Percentiles rank a stretch among this genome's conserved stretches.
Evolutionary conservation across 164 flowering plant species (phyloP).

Genomic region (Nymphaea colorata): DNA sequence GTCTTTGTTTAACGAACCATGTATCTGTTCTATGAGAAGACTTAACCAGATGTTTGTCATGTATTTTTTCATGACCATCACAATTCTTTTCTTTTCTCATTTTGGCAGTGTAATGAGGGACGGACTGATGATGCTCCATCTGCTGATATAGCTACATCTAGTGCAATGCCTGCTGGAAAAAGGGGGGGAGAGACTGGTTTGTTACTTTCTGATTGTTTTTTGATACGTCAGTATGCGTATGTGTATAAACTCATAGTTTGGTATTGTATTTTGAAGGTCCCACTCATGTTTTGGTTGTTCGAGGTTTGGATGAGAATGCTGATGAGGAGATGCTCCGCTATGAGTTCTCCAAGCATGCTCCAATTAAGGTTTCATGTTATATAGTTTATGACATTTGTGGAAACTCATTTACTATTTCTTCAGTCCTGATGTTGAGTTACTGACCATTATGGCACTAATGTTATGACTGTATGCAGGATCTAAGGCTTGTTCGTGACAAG

Average conservation of each 20-base stretch:
- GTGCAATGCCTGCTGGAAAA: constrained; percentile 40
- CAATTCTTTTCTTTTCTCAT: not conserved
- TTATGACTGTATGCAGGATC: constrained; percentile 49
- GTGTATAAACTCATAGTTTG: not conserved
- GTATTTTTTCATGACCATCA: not conserved
- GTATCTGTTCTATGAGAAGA: too few species aligned
- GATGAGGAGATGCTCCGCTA: constrained; percentile 99
- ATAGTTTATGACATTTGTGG: not conserved
- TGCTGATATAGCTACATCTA: constrained; percentile 66
- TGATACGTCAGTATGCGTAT: not conserved
- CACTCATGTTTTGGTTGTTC: constrained; percentile 92
- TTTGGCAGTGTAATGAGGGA: constrained; percentile 72
- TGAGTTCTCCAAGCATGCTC: constrained; percentile 97
- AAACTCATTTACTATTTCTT: too few species aligned
- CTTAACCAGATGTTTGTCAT: too few species aligned
- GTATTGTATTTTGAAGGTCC: constrained; percentile 45
- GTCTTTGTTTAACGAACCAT: too few species aligned
- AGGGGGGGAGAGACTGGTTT: constrained; percentile 81
- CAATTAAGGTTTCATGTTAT: constrained; percentile 50
- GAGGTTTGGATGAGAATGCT: constrained; percentile 98
- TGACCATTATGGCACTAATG: too few species aligned
- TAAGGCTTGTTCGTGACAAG: constrained; percentile 96
- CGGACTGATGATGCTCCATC: constrained; percentile 87
- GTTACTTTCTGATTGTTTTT: not conserved
- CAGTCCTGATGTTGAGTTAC: too few species aligned